phyloP scores from a whole-genome alignment of 192 early-diverging fungal genomes.

The Geranomyces variabilis region DNA sequence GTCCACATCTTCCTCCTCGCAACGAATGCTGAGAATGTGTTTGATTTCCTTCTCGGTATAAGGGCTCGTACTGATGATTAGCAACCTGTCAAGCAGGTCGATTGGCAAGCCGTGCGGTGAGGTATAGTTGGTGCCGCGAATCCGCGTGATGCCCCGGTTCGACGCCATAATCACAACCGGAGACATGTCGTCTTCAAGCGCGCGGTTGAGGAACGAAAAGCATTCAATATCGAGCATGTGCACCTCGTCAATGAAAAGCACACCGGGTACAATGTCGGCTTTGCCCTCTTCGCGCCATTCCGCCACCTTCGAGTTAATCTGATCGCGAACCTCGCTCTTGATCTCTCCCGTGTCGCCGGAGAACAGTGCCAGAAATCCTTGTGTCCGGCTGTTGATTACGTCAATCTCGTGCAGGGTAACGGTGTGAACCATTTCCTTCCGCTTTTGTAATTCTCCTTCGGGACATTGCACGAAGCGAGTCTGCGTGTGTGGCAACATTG shows the following conservation, averaged over 20 bases:
- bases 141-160: conserved; percentile 93
- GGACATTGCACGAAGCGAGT: conserved; percentile 98
- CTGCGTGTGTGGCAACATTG: conserved; percentile 33
- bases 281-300: conserved; percentile 99
- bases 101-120: conserved; percentile 97
- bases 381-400: conserved; percentile 96
- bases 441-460: conserved; percentile 96
- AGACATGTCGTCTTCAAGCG: conserved; percentile 93
- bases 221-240: conserved; percentile 99
- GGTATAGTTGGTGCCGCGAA: conserved; percentile 95
- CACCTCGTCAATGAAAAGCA: conserved; percentile 98
- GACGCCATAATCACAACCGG: conserved; percentile 99
- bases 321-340: conserved; percentile 93
- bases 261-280: conserved; percentile 96
- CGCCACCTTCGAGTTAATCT: conserved; percentile 95
- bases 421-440: conserved; percentile 96
- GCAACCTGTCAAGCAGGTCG: conserved; percentile 91
- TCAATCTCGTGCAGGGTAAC: conserved; percentile 99
- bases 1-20: conserved; percentile 83
- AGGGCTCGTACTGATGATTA: conserved; percentile 90
- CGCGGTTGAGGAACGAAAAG: conserved; percentile 97
- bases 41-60: conserved; percentile 85
- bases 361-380: conserved; percentile 96
- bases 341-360: conserved; percentile 98
- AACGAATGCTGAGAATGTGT: conserved; percentile 87